Evolutionary conservation across 1,284 basidiomycete species (phyloP).

Genomic region (Pseudozyma tsukubaensis): DNA sequence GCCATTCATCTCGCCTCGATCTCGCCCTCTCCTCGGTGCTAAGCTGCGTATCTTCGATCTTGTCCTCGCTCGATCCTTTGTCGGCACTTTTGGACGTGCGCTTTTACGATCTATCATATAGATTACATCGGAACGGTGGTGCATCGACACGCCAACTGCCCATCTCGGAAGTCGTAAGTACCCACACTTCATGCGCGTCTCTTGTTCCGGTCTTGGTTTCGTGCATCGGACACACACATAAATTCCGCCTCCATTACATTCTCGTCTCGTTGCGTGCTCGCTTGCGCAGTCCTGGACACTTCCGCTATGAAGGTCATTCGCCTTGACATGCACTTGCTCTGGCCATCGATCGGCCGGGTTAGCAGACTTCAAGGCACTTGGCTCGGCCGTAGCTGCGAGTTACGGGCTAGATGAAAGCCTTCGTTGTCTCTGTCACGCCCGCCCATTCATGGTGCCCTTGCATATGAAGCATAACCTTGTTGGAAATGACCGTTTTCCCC

Average conservation of each 20-base stretch:
- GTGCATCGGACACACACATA: neutral
- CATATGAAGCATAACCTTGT: slow-evolving; percentile 8
- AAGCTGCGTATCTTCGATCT: neutral
- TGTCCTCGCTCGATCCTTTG: neutral
- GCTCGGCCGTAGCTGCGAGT: slow-evolving; percentile 6
- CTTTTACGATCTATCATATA: slow-evolving; percentile 21
- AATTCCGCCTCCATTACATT: neutral
- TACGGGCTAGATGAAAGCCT: neutral
- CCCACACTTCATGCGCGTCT: slow-evolving; percentile 16
- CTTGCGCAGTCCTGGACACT: neutral
- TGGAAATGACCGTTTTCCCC: slow-evolving; percentile 5
- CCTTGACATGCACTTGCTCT: neutral
- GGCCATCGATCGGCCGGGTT: slow-evolving; percentile 1
- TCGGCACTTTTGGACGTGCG: slow-evolving; percentile 13
- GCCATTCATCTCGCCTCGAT: no score
- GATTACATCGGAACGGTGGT: neutral
- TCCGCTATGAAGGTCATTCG: neutral
- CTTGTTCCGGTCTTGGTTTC: neutral
- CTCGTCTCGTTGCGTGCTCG: neutral
- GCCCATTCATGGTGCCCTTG: neutral
- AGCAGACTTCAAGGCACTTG: neutral
- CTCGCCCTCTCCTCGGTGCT: neutral
- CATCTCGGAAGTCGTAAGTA: slow-evolving; percentile 31
- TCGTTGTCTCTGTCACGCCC: neutral
- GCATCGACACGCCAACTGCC: slow-evolving; percentile 2